These are phyloP conservation scores for Lindgomyces ingoldianus DNA, from an alignment of 495 filamentous ascomycete genomes.

Conservation along the genomic window DNA sequence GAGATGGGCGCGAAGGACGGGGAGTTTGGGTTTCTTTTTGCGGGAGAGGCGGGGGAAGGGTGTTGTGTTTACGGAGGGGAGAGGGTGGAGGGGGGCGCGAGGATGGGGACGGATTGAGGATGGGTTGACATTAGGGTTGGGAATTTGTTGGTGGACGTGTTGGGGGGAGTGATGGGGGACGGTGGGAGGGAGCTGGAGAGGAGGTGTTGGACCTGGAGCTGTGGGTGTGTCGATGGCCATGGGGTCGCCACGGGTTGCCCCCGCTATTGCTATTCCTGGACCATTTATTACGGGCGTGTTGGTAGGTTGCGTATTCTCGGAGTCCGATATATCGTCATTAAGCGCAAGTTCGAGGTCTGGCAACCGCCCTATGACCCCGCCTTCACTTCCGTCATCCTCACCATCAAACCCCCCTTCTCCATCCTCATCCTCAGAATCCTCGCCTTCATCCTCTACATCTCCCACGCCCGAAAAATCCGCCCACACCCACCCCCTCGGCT, in stretches of 20 bases:
- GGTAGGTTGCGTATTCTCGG: slow-evolving; percentile 35
- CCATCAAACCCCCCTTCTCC: slow-evolving; percentile 19
- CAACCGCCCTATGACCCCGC: neutral
- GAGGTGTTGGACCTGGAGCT: too few relatives aligned
- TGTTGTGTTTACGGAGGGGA: slow-evolving; percentile 1
- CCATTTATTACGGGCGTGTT: neutral
- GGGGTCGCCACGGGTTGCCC: neutral
- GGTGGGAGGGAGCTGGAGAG: too few relatives aligned
- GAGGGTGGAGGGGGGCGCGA: neutral
- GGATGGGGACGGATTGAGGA: neutral
- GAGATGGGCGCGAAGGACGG: slow-evolving; percentile 77
- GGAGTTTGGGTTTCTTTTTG: slow-evolving; percentile 10
- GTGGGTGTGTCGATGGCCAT: neutral
- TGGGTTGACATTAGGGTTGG: neutral
- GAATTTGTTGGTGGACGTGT: neutral
- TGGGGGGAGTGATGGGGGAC: neutral
- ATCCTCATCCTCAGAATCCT: slow-evolving; percentile 35
- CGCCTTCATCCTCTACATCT: slow-evolving; percentile 32
- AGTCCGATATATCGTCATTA: slow-evolving; percentile 36
- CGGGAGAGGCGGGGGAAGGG: neutral
- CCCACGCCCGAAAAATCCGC: slow-evolving; percentile 72
- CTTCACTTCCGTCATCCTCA: slow-evolving; percentile 34
- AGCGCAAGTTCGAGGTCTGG: neutral
- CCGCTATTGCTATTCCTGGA: neutral
- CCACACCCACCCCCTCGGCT: slow-evolving; percentile 87